Percentiles rank a stretch among this genome's conserved stretches.
phyloP scores from a whole-genome alignment of 345 rosid genomes.

The Lepidium aucheri region DNA sequence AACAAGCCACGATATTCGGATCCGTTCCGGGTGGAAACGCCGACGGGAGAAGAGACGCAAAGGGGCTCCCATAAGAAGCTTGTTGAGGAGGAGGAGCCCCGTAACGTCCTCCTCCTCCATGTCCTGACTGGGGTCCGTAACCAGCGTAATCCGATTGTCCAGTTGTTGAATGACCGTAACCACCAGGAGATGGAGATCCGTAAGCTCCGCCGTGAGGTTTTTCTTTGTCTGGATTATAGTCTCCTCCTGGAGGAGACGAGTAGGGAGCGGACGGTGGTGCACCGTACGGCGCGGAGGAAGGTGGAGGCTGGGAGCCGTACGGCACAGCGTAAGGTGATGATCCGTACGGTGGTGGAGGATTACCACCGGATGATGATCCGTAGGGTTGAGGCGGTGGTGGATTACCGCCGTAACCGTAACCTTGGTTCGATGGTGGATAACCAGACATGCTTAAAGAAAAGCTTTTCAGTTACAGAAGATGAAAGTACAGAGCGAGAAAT shows the following conservation, averaged over 20 bases:
- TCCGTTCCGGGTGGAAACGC: constrained; percentile 83
- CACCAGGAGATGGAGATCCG: constrained; percentile 23
- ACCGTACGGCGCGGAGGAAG: constrained; percentile 20
- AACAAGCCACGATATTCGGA: constrained; percentile 65
- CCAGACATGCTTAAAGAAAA: constrained; percentile 18
- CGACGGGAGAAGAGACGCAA: constrained; percentile 75
- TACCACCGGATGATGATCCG: constrained; percentile 15
- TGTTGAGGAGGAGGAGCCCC: constrained; percentile 63
- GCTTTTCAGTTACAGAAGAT: neutral
- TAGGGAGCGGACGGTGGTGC: constrained; percentile 23
- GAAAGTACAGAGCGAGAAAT: no score
- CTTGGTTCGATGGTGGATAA: constrained; percentile 29
- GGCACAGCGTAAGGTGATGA: constrained; percentile 34
- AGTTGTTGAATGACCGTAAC: constrained; percentile 41
- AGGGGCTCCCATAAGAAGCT: constrained; percentile 54
- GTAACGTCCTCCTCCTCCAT: constrained; percentile 29
- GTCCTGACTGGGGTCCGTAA: constrained; percentile 20
- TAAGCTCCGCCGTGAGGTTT: constrained; percentile 27
- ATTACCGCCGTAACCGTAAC: constrained; percentile 26
- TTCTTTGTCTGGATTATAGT: constrained; percentile 16
- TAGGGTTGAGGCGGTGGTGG: constrained; percentile 35
- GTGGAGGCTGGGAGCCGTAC: constrained; percentile 33
- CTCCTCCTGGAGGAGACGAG: constrained; percentile 9
- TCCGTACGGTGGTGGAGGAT: constrained; percentile 32
- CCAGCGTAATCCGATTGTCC: constrained; percentile 46